Evolutionary conservation across 2,329 filamentous ascomycete species (phyloP), one percentile per base, ranked within the genome.

Genomic region (Huntiella moniliformis): DNA sequence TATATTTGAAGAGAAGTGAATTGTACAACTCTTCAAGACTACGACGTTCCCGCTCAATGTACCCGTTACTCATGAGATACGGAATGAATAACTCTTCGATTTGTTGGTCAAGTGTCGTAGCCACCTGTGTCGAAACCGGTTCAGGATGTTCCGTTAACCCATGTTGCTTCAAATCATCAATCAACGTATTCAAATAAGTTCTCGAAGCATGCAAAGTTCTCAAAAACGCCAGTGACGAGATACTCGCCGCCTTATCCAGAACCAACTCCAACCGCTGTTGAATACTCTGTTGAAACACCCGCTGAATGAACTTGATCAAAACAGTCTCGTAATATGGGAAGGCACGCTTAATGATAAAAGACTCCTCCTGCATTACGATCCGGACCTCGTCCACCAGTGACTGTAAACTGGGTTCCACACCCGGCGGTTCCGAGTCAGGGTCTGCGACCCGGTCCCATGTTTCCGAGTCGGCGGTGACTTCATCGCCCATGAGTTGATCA

Each of bases 281-380:
- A 51, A 98, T 87, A 1, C 88, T 96, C 61, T 98, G 91, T 58
- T 98, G 91, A 57, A 98, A 98, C 8, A 98, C 81, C 53, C 91
- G 74, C 61, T 98, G 91, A 44, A 98, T 71, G 55, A 98, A 98
- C 55, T 88, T 88, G 52, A 79, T 79, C 43, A 98, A 66, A 1
- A 98, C 91, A 50, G 88, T 87, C 55, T 98, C 91, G 54, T 93
- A 88, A 60, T 87, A 95, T 0, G 91, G 91, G 57, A 98, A 98
- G 0, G 91, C 88, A 44, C 86, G 77, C 61, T 91, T 93, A 60
- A 98, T 96, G 59, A 95, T 93, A 53, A 85, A 83, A 7, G 88
- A 95, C 57, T 98, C 91, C 56, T 96, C 88, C 58, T 96, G 88
- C 62, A 96, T 86, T 39, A 95, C 85, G 39, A 95, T 80, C 60